Evolutionary conservation across 768 basidiomycete genomes (phyloP).

Genomic region (Hygrophorus pudorinus): DNA sequence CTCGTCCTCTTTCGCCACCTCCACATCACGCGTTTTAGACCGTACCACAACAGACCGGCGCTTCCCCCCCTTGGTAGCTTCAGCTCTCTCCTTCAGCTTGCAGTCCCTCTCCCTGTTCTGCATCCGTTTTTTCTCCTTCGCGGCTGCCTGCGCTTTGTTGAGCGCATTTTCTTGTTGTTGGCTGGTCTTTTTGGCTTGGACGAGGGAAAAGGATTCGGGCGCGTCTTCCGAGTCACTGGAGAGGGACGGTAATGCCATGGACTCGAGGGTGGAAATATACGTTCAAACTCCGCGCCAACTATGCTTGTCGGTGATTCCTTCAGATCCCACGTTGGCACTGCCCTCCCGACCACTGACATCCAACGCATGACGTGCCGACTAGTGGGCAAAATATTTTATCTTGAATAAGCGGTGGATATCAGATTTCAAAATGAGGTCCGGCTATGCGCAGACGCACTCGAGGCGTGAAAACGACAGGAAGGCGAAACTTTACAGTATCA

Average conservation of each 20-base stretch:
- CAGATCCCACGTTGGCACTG: too few relatives aligned
- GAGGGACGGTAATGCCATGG: not conserved
- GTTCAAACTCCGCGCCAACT: too few relatives aligned
- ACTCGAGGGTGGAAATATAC: too few relatives aligned
- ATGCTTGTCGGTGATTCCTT: too few relatives aligned
- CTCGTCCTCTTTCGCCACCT: slow-evolving; percentile 14
- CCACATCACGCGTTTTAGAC: slow-evolving; percentile 20
- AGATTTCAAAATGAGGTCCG: too few relatives aligned
- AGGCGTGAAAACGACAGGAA: too few relatives aligned
- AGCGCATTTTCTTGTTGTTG: slow-evolving; percentile 27
- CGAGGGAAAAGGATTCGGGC: slow-evolving; percentile 42
- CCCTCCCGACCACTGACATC: too few relatives aligned
- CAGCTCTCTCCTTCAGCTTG: slow-evolving; percentile 36
- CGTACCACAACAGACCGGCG: slow-evolving; percentile 32
- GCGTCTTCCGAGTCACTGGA: slow-evolving; percentile 33
- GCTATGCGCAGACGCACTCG: too few relatives aligned
- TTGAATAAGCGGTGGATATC: too few relatives aligned
- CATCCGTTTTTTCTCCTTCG: slow-evolving; percentile 31
- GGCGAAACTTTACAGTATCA: too few relatives aligned
- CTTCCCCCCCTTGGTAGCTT: slow-evolving; percentile 16
- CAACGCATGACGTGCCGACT: too few relatives aligned
- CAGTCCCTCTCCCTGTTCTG: slow-evolving; percentile 39
- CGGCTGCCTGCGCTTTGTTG: slow-evolving; percentile 24
- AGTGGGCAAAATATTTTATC: too few relatives aligned
- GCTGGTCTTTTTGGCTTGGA: slow-evolving; percentile 31